Conservation (phyloP, 805 yeast genomes). For the Peterozyma xylosa region DNA sequence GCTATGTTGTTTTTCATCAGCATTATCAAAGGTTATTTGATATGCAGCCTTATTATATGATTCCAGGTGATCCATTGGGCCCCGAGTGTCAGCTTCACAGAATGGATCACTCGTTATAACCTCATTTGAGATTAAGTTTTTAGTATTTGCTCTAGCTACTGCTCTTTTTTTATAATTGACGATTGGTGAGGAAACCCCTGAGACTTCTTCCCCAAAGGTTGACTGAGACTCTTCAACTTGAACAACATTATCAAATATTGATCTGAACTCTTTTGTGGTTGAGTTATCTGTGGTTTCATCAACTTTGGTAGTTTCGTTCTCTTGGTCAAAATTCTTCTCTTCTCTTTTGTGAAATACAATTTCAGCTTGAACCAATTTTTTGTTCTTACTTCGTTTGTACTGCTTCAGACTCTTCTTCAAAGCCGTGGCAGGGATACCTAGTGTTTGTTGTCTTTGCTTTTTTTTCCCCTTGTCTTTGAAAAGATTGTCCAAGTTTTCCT, state of each 20-base stretch:
- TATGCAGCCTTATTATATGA: too few species aligned
- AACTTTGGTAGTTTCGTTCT: background rate
- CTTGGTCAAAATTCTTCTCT: background rate
- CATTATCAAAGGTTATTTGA: too few species aligned
- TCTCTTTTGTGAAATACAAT: background rate
- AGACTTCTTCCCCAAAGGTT: background rate
- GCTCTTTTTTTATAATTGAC: background rate
- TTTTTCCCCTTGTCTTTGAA: background rate
- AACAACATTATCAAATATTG: background rate
- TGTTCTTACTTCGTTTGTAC: background rate
- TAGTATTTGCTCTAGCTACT: background rate
- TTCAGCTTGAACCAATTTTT: background rate
- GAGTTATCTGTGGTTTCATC: background rate
- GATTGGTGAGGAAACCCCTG: background rate
- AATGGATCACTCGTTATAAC: background rate
- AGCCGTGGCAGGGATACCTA: constrained; percentile 3
- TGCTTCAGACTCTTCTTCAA: constrained; percentile 1
- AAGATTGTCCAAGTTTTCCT: too few species aligned
- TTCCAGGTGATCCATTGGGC: too few species aligned
- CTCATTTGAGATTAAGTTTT: background rate
- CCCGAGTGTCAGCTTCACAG: too few species aligned
- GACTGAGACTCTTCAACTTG: background rate
- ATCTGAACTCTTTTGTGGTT: background rate
- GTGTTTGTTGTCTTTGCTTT: background rate
- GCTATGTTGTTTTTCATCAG: too few species aligned